These are phyloP conservation scores for Backusella sp. DNA, from an alignment of 192 early-diverging fungal species.

Conservation along the genomic window DNA sequence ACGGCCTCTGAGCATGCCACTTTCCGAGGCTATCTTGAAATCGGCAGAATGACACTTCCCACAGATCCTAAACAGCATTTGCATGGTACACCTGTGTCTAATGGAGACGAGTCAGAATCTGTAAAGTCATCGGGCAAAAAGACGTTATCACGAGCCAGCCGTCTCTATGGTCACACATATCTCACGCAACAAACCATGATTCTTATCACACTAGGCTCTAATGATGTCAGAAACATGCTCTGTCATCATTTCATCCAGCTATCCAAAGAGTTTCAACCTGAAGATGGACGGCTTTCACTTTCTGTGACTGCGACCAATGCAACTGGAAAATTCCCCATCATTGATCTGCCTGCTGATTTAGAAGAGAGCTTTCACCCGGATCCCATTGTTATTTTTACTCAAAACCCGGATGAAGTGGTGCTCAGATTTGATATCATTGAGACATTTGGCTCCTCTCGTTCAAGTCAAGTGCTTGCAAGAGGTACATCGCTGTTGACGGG, in stretches of 20 bases:
- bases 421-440: conserved; percentile 59
- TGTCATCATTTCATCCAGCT: conserved; percentile 27
- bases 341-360: conserved; percentile 54
- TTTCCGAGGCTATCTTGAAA: conserved; percentile 52
- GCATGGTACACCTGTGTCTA: not conserved
- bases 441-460: conserved; percentile 46
- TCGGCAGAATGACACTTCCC: conserved; percentile 49
- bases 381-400: conserved; percentile 56
- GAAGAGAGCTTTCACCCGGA: conserved; percentile 41
- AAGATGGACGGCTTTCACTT: conserved; percentile 45
- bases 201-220: conserved; percentile 59
- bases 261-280: conserved; percentile 35
- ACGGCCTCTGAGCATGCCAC: conserved; percentile 63
- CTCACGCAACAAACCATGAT: conserved; percentile 60
- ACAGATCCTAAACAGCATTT: not conserved
- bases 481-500: conserved; percentile 55
- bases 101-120: not conserved
- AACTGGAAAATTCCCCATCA: conserved; percentile 49
- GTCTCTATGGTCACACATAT: conserved; percentile 62
- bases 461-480: conserved; percentile 47
- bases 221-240: conserved; percentile 45
- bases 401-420: conserved; percentile 45
- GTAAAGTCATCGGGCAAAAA: conserved; percentile 3
- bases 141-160: conserved; percentile 35
- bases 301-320: conserved; percentile 58